phyloP scores from a whole-genome alignment of 306 rosid species.

The Benincasa hispida region DNA sequence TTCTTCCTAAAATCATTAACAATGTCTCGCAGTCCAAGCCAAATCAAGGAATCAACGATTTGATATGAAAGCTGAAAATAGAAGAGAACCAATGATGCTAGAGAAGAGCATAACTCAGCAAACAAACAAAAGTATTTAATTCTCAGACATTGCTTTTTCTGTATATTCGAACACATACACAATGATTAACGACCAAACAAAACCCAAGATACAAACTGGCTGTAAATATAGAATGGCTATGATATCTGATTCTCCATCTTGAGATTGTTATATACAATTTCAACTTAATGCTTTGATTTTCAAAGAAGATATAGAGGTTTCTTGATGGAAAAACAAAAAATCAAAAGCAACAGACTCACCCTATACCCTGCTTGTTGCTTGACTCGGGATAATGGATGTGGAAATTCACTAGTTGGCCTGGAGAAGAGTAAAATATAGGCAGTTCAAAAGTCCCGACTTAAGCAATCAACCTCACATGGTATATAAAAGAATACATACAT shows the following conservation, averaged over 20 bases:
- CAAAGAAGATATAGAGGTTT: background rate
- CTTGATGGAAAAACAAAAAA: background rate
- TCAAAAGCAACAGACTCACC: constrained; percentile 26
- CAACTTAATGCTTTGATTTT: background rate
- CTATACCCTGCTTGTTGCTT: constrained; percentile 92
- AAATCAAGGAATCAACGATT: constrained; percentile 89
- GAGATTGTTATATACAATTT: background rate
- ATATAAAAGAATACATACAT: constrained; percentile 12
- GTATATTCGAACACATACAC: background rate
- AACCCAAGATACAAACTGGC: background rate
- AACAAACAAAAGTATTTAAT: background rate
- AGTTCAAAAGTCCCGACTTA: constrained; percentile 14
- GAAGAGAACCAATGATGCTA: constrained; percentile 9
- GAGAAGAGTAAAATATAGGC: constrained; percentile 8
- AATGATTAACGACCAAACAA: background rate
- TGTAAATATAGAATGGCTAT: background rate
- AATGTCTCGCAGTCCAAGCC: constrained; percentile 99
- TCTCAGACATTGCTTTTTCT: background rate
- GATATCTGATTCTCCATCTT: background rate
- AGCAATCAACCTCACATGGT: background rate
- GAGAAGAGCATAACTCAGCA: constrained; percentile 2
- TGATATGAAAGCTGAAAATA: constrained; percentile 82
- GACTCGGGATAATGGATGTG: constrained; percentile 95
- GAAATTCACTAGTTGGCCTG: constrained; percentile 98
- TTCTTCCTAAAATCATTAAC: constrained; percentile 92